These are phyloP conservation scores for Saccharomycopsis fermentans DNA, from an alignment of 805 yeast genomes.

Conservation along the genomic window DNA sequence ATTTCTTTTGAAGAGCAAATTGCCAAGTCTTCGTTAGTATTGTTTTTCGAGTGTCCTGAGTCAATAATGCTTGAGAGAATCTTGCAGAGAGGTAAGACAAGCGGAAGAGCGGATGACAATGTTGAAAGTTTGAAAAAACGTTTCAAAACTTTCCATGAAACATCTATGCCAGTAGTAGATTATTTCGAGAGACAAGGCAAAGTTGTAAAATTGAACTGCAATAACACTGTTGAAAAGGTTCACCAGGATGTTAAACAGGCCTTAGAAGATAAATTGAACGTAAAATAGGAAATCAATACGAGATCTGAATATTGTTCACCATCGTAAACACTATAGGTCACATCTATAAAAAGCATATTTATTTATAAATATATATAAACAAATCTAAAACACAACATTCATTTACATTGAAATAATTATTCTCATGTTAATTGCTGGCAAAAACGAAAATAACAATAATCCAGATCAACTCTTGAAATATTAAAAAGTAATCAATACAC, in stretches of 20 bases:
- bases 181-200: constrained; percentile 61
- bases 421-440: background rate
- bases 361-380: background rate
- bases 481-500: background rate
- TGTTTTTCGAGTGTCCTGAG: constrained; percentile 78
- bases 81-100: constrained; percentile 84
- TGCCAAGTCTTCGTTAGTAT: constrained; percentile 59
- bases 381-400: background rate
- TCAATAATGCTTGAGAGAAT: constrained; percentile 74
- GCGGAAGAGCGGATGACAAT: constrained; percentile 92
- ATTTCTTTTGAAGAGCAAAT: constrained; percentile 74
- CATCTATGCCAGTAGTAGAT: constrained; percentile 90
- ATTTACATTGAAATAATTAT: too few species aligned
- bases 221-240: constrained; percentile 71
- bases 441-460: too few species aligned
- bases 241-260: constrained; percentile 59
- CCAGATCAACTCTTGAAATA: too few species aligned
- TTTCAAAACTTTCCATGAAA: constrained; percentile 74
- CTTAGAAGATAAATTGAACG: constrained; percentile 34
- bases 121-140: constrained; percentile 84
- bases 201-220: constrained; percentile 73
- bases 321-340: too few species aligned
- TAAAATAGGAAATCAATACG: background rate
- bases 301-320: background rate
- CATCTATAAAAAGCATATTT: background rate